phyloP scores from a whole-genome alignment of 2,329 filamentous ascomycete genomes.

The Colletotrichum limetticola region DNA sequence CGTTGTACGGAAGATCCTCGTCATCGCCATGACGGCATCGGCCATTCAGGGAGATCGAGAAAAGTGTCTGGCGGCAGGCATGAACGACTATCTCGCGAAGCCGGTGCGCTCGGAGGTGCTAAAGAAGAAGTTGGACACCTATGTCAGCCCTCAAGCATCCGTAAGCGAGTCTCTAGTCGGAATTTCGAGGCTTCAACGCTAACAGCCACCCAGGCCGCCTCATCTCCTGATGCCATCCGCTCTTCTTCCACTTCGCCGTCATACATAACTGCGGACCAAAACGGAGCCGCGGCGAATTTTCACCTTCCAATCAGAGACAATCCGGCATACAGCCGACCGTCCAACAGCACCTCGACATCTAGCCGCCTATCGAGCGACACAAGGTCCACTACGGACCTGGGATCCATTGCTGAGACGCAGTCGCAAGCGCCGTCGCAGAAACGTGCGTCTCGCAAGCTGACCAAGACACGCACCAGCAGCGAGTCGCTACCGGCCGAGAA shows the following conservation, averaged over 20 bases:
- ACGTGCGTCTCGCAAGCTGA: conserved; percentile 53
- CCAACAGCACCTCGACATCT: conserved; percentile 36
- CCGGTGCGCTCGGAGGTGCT: conserved; percentile 90
- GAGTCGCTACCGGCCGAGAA: conserved; percentile 46
- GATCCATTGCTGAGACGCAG: conserved; percentile 39
- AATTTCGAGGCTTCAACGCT: not conserved
- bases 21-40: conserved; percentile 97
- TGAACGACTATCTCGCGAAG: conserved; percentile 98
- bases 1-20: conserved; percentile 82
- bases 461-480: conserved; percentile 52
- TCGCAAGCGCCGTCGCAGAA: conserved; percentile 41
- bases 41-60: conserved; percentile 95
- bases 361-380: conserved; percentile 48
- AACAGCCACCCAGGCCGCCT: conserved; percentile 5
- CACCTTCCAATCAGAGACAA: conserved; percentile 39
- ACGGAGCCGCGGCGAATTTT: conserved; percentile 31
- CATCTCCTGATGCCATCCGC: conserved; percentile 9
- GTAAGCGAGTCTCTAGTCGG: conserved; percentile 11
- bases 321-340: conserved; percentile 37
- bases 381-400: conserved; percentile 41
- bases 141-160: conserved; percentile 53
- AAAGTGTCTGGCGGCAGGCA: conserved; percentile 93
- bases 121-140: conserved; percentile 80
- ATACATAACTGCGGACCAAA: conserved; percentile 32
- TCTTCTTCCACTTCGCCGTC: conserved; percentile 38